phyloP scores from a whole-genome alignment of 768 basidiomycete genomes.

The Hericium erinaceus region DNA sequence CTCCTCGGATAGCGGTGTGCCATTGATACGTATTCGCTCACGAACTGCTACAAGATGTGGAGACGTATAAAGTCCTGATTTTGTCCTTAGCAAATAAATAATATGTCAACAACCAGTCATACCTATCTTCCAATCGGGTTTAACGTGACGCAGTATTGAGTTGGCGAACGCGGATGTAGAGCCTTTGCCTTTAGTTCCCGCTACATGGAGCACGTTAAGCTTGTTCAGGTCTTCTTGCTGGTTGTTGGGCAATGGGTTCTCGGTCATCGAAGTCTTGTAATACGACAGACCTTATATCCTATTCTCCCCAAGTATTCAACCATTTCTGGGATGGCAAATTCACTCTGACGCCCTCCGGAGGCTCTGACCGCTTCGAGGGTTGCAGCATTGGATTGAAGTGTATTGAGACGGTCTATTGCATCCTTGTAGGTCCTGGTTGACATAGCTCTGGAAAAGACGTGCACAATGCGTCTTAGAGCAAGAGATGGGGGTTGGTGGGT shows the following conservation, averaged over 20 bases:
- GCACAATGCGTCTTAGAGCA: too few species aligned
- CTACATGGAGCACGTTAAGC: slow-evolving; percentile 91
- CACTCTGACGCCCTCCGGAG: slow-evolving; percentile 48
- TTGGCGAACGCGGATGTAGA: slow-evolving; percentile 93
- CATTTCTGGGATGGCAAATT: slow-evolving; percentile 79
- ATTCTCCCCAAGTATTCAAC: slow-evolving; percentile 80
- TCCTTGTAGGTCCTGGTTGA: slow-evolving; percentile 60
- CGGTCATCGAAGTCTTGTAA: slow-evolving; percentile 11
- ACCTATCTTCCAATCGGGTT: slow-evolving; percentile 78
- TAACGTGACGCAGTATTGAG: slow-evolving; percentile 70
- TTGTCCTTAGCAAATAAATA: not conserved
- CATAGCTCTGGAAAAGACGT: slow-evolving; percentile 33
- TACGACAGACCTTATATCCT: slow-evolving; percentile 65
- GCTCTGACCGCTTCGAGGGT: slow-evolving; percentile 76
- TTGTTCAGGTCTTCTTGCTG: slow-evolving; percentile 78
- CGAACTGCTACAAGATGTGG: slow-evolving; percentile 94
- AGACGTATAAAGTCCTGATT: slow-evolving; percentile 85
- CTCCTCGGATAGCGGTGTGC: slow-evolving; percentile 79
- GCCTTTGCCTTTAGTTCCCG: slow-evolving; percentile 97
- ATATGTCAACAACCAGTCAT: slow-evolving; percentile 15
- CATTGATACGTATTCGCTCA: slow-evolving; percentile 92
- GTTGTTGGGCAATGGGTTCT: not conserved
- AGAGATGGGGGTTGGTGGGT: not conserved
- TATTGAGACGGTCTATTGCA: slow-evolving; percentile 65
- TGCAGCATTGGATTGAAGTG: slow-evolving; percentile 90